These are phyloP conservation scores for Heimioporus retisporus DNA, from an alignment of 1,284 basidiomycete species.

Conservation along the genomic window DNA sequence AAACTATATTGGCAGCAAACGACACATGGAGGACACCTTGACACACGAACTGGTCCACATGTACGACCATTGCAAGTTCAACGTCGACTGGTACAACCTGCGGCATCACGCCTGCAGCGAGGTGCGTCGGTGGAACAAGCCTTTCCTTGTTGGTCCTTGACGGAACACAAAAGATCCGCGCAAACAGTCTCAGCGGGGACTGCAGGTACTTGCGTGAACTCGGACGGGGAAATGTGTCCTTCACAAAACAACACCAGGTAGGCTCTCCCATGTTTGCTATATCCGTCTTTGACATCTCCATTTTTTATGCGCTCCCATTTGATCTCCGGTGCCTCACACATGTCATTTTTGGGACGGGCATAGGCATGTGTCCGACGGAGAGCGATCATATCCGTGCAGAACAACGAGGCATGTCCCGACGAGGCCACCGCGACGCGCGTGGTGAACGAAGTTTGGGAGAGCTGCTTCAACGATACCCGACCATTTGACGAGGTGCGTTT, in stretches of 20 bases:
- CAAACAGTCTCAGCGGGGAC: constrained; percentile 94
- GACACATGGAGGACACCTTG: constrained; percentile 94
- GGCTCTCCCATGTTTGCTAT: constrained; percentile 21
- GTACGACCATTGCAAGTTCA: constrained; percentile 96
- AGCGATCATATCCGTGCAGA: constrained; percentile 84
- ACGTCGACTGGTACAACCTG: constrained; percentile 92
- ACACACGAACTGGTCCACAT: constrained; percentile 97
- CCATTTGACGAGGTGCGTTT: constrained; percentile 93
- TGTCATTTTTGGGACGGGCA: constrained; percentile 12
- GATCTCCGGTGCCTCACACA: constrained; percentile 12
- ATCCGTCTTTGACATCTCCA: constrained; percentile 16
- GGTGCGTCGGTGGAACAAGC: constrained; percentile 58
- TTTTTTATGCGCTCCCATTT: background rate
- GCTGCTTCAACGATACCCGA: constrained; percentile 95
- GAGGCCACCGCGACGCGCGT: constrained; percentile 84
- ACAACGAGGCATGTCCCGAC: constrained; percentile 86
- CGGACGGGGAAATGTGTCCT: constrained; percentile 77
- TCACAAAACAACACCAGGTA: constrained; percentile 96
- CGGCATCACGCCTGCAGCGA: constrained; percentile 97
- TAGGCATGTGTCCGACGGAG: constrained; percentile 92
- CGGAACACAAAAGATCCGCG: constrained; percentile 78
- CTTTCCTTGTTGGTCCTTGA: background rate
- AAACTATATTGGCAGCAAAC: constrained; percentile 83
- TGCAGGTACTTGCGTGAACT: constrained; percentile 89
- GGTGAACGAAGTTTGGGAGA: constrained; percentile 98